A percentile compares a stretch with the other conserved stretches of the same genome.
phyloP scores from a whole-genome alignment of 2,329 filamentous ascomycete species.

The Trichothecium roseum region DNA sequence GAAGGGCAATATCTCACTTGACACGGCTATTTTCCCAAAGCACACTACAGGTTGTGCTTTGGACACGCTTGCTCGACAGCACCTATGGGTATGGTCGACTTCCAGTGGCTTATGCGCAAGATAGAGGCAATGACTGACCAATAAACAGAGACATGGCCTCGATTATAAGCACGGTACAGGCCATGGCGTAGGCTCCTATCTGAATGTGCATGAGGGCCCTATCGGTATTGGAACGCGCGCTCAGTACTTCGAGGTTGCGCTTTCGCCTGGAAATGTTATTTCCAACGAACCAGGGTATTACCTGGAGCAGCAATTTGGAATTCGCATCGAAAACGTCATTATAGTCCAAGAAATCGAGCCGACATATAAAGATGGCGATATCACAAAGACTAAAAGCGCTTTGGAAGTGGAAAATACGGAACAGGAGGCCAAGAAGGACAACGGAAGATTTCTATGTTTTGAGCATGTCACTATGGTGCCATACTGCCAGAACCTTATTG shows the following conservation, averaged over 20 bases:
- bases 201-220: constrained; percentile 96
- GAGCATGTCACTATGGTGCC: constrained; percentile 97
- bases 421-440: too few relatives aligned
- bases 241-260: constrained; percentile 81
- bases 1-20: constrained; percentile 86
- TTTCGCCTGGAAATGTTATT: constrained; percentile 87
- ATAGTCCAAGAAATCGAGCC: constrained; percentile 86
- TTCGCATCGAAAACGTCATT: constrained; percentile 92
- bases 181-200: constrained; percentile 86
- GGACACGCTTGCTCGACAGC: constrained; percentile 79
- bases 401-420: too few relatives aligned
- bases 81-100: constrained; percentile 61
- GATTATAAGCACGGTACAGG: constrained; percentile 96
- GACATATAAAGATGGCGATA: constrained; percentile 74
- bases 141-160: constrained; percentile 49
- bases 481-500: constrained; percentile 82
- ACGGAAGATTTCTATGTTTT: constrained; percentile 63
- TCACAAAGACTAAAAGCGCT: constrained; percentile 43
- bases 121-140: constrained; percentile 9
- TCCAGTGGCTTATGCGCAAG: not conserved
- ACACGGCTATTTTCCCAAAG: constrained; percentile 82
- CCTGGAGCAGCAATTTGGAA: constrained; percentile 88
- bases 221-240: constrained; percentile 91
- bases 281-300: constrained; percentile 97
- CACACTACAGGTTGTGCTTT: constrained; percentile 90